These are phyloP conservation scores for Jamesozyma jinghongensis DNA, from an alignment of 805 yeast species.

Conservation along the genomic window DNA sequence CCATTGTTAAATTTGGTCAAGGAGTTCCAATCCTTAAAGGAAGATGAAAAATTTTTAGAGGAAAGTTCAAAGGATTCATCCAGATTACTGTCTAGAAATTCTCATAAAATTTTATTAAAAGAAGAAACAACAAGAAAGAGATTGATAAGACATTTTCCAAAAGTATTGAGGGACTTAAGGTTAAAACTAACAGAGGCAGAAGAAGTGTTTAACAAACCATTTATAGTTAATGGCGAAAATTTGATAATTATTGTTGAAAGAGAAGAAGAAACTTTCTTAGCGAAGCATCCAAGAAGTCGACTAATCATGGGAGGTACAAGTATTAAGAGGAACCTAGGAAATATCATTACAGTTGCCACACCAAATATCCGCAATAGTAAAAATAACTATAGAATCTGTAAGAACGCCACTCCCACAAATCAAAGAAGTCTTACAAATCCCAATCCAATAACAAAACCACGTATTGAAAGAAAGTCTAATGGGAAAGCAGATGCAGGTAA, in stretches of 20 bases:
- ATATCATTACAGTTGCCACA: too few species aligned
- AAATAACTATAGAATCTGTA: slow-evolving; percentile 3
- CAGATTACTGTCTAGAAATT: slow-evolving; percentile 62
- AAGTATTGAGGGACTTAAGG: slow-evolving; percentile 44
- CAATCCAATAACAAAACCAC: too few species aligned
- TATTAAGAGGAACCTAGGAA: too few species aligned
- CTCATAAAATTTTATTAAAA: slow-evolving; percentile 65
- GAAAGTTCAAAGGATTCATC: slow-evolving; percentile 74
- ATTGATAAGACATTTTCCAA: slow-evolving; percentile 60
- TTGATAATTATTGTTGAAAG: slow-evolving; percentile 22
- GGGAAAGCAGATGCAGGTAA: not conserved
- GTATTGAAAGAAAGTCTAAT: too few species aligned
- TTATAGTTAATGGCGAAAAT: slow-evolving; percentile 23
- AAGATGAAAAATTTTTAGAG: slow-evolving; percentile 54
- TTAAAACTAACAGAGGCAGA: slow-evolving; percentile 42
- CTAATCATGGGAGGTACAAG: slow-evolving; percentile 8
- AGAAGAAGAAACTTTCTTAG: slow-evolving; percentile 28
- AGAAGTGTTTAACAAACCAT: slow-evolving; percentile 30
- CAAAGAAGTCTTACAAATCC: too few species aligned
- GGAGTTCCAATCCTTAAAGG: slow-evolving; percentile 44
- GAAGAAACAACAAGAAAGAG: slow-evolving; percentile 73
- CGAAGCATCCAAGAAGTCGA: slow-evolving; percentile 29
- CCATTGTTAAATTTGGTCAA: slow-evolving; percentile 50
- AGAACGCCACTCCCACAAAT: slow-evolving; percentile 3
- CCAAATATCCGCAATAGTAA: too few species aligned